Percentiles rank a stretch among this genome's conserved stretches.
Evolutionary conservation across 257 asterid genomes (phyloP).

Genomic region (Knoxia roxburghii): DNA sequence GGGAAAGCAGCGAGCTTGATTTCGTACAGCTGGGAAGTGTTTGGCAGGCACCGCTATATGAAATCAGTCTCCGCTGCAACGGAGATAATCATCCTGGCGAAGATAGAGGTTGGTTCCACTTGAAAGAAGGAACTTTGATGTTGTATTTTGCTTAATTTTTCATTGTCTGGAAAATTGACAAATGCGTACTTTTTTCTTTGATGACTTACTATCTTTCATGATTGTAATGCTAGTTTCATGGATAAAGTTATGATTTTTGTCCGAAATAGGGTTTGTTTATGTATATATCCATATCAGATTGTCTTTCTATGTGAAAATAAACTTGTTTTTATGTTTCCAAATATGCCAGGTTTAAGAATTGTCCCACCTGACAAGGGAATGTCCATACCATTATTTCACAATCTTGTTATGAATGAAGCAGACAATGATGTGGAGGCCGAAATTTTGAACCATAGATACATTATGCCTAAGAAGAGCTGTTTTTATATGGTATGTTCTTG

Average conservation of each 20-base stretch:
- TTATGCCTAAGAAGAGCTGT: constrained; percentile 65
- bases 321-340: constrained; percentile 1
- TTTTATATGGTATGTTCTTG: constrained; percentile 60
- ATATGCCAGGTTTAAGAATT: constrained; percentile 33
- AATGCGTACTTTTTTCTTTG: too few relatives aligned
- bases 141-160: not conserved
- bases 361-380: constrained; percentile 22
- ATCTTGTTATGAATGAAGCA: constrained; percentile 45
- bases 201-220: too few relatives aligned
- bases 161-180: not conserved
- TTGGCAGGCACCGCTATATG: constrained; percentile 78
- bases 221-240: not conserved
- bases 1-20: constrained; percentile 36
- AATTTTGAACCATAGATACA: constrained; percentile 44
- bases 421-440: constrained; percentile 57
- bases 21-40: constrained; percentile 66
- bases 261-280: too few relatives aligned
- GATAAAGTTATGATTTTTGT: not conserved
- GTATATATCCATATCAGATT: not conserved
- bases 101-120: constrained; percentile 34
- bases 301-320: not conserved
- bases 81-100: constrained; percentile 22
- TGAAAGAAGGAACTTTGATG: not conserved
- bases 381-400: constrained; percentile 46
- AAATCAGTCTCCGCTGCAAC: constrained; percentile 41